These are phyloP conservation scores for Filobasidium uniguttulatum DNA, from an alignment of 1,284 basidiomycete species.

Conservation along the genomic window DNA sequence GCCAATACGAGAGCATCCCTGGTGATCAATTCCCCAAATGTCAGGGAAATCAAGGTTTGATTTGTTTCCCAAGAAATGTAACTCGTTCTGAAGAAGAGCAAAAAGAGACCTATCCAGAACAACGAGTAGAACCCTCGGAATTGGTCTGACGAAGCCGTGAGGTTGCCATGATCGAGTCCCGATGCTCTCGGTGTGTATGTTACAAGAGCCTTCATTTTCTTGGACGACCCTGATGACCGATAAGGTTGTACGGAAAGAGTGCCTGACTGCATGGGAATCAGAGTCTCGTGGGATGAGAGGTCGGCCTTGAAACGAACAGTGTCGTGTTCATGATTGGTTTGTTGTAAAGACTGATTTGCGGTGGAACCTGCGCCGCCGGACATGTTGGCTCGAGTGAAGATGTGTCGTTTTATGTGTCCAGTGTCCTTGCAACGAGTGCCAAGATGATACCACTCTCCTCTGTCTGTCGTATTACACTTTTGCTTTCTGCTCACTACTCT, in stretches of 20 bases:
- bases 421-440: too few relatives aligned
- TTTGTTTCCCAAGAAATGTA: conserved; percentile 57
- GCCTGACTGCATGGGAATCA: not conserved
- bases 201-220: conserved; percentile 46
- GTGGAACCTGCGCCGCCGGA: too few relatives aligned
- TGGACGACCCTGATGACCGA: conserved; percentile 26
- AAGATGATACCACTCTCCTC: too few relatives aligned
- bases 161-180: conserved; percentile 67
- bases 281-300: not conserved
- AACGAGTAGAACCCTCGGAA: conserved; percentile 88
- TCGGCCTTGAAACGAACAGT: too few relatives aligned
- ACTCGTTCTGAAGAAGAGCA: conserved; percentile 64
- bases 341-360: too few relatives aligned
- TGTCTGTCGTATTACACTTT: too few relatives aligned
- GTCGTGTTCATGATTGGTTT: too few relatives aligned
- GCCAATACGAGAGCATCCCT: conserved; percentile 71
- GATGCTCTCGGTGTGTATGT: conserved; percentile 73
- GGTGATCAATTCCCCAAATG: conserved; percentile 78
- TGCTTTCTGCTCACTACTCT: too few relatives aligned
- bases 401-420: too few relatives aligned
- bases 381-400: too few relatives aligned
- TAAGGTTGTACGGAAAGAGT: conserved; percentile 26
- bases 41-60: conserved; percentile 63
- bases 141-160: conserved; percentile 57
- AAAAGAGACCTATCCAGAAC: conserved; percentile 66